Evolutionary conservation across 306 rosid species (phyloP).

Genomic region (Benincasa hispida): DNA sequence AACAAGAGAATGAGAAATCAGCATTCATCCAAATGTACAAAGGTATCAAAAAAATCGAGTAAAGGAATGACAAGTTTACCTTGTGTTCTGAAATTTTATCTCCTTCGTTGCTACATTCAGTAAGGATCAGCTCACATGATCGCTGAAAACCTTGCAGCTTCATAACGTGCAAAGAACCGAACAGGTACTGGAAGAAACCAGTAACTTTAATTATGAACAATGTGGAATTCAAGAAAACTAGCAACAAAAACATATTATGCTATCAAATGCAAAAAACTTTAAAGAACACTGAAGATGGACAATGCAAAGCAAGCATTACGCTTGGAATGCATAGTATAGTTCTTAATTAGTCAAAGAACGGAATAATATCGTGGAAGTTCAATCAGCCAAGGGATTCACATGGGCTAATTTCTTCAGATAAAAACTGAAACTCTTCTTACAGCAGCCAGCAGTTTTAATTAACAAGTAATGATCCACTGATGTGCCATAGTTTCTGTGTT

Average conservation of each 20-base stretch:
- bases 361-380: background rate
- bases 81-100: constrained; percentile 36
- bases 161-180: constrained; percentile 49
- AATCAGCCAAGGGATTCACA: background rate
- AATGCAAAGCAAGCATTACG: background rate
- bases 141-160: constrained; percentile 49
- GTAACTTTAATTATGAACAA: background rate
- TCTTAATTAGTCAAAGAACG: background rate
- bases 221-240: background rate
- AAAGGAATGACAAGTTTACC: constrained; percentile 22
- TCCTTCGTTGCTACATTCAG: constrained; percentile 36
- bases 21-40: constrained; percentile 9
- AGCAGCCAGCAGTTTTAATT: background rate
- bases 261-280: background rate
- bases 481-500: background rate
- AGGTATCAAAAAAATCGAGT: background rate
- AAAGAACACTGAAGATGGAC: background rate
- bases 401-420: background rate
- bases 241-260: background rate
- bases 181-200: constrained; percentile 55
- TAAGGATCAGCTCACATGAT: constrained; percentile 60
- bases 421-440: background rate
- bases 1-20: constrained; percentile 13
- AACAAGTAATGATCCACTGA: background rate
- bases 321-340: background rate